Conservation (phyloP, 2,329 filamentous ascomycete genomes). For the Dendrostoma leiphaemia region DNA sequence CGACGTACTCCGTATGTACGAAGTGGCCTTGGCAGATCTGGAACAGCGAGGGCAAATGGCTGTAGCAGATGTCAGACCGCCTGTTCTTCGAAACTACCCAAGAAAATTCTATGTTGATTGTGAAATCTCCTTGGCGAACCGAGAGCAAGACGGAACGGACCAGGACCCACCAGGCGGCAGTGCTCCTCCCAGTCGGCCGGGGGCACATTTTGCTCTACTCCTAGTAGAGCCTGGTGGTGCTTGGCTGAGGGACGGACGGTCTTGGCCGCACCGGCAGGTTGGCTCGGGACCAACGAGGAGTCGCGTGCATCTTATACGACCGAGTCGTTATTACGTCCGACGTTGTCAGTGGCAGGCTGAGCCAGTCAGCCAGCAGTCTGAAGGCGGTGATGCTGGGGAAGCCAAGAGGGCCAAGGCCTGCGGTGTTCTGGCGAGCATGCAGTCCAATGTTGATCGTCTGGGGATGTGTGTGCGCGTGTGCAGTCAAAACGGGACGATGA, state of each 20-base stretch:
- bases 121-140: too few relatives aligned
- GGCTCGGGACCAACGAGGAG: conserved; percentile 4
- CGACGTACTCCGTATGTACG: too few relatives aligned
- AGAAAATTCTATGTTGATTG: too few relatives aligned
- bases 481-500: background rate
- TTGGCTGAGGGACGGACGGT: conserved; percentile 10
- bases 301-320: background rate
- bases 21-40: too few relatives aligned
- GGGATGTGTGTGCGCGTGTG: background rate
- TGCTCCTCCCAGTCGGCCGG: too few relatives aligned
- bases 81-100: too few relatives aligned
- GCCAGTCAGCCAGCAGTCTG: background rate
- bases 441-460: conserved; percentile 1
- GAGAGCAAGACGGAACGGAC: too few relatives aligned
- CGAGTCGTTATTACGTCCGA: background rate
- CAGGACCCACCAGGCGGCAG: too few relatives aligned
- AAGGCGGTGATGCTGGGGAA: conserved; percentile 6
- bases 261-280: conserved; percentile 14
- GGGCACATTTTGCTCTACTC: too few relatives aligned
- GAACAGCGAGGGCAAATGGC: too few relatives aligned
- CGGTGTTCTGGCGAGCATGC: background rate
- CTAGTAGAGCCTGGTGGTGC: background rate
- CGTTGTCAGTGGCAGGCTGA: background rate
- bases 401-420: conserved; percentile 17
- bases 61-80: too few relatives aligned